A percentile compares a stretch with the other conserved stretches of the same genome.
These are phyloP conservation scores for Populus tremula DNA, from an alignment of 345 rosid species.

Conservation along the genomic window DNA sequence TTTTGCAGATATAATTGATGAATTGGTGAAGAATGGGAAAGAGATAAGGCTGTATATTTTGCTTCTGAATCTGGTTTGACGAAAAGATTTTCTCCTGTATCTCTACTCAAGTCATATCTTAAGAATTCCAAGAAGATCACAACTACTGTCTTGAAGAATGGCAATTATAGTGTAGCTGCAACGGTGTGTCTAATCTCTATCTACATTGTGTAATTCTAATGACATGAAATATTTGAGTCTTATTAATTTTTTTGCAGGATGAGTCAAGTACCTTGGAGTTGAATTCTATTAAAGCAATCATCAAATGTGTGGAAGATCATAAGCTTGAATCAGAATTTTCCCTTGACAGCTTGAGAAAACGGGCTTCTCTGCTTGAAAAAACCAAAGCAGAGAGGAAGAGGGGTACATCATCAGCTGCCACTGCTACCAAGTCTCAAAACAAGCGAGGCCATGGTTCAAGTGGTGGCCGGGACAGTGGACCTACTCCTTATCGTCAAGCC, in stretches of 20 bases:
- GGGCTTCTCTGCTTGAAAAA: slow-evolving; percentile 46
- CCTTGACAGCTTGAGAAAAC: slow-evolving; percentile 39
- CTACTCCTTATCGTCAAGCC: slow-evolving; percentile 38
- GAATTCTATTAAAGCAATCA: slow-evolving; percentile 47
- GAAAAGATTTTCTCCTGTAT: slow-evolving; percentile 44
- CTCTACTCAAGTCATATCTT: slow-evolving; percentile 47
- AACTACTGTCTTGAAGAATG: slow-evolving; percentile 32
- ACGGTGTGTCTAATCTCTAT: slow-evolving; percentile 19
- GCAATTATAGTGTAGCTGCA: slow-evolving; percentile 36
- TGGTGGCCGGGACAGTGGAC: slow-evolving; percentile 30
- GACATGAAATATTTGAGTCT: not conserved
- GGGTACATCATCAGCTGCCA: slow-evolving; percentile 30
- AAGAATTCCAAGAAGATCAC: slow-evolving; percentile 43
- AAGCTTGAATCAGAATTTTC: slow-evolving; percentile 50
- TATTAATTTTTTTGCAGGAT: slow-evolving; percentile 37
- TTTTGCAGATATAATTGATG: slow-evolving; percentile 44
- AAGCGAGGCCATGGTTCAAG: slow-evolving; percentile 38
- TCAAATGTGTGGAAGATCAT: slow-evolving; percentile 60
- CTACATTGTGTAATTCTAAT: not conserved
- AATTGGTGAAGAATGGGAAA: slow-evolving; percentile 47
- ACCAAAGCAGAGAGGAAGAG: slow-evolving; percentile 43
- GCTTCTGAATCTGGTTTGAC: slow-evolving; percentile 50
- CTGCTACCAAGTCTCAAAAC: slow-evolving; percentile 32
- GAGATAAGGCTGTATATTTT: slow-evolving; percentile 57
- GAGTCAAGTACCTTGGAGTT: slow-evolving; percentile 46